Percentiles rank a stretch among this genome's conserved stretches.
Evolutionary conservation across 2,329 filamentous ascomycete genomes (phyloP).

Genomic region (Geoglossum cookeanum): DNA sequence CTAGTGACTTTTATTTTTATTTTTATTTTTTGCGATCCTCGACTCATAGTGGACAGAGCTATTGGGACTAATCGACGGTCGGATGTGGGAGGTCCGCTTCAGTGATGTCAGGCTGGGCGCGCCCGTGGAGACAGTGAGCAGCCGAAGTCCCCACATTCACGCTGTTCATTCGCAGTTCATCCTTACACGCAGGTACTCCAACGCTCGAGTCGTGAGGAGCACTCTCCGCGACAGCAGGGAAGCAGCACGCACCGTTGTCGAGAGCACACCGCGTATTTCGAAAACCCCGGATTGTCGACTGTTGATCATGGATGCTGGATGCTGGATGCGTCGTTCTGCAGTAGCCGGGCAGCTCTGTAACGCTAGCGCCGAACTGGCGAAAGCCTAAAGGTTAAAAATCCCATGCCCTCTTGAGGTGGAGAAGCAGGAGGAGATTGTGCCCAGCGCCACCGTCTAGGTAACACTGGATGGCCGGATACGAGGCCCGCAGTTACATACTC

Average conservation of each 20-base stretch:
- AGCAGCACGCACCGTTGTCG: background rate
- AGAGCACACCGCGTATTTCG: background rate
- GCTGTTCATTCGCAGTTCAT: background rate
- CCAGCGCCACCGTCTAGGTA: background rate
- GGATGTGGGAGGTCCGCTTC: background rate
- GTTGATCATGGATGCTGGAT: background rate
- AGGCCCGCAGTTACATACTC: background rate
- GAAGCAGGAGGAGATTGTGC: background rate
- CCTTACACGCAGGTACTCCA: background rate
- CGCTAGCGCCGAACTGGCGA: background rate
- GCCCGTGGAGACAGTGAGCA: background rate
- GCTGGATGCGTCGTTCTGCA: background rate
- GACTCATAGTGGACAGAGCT: background rate
- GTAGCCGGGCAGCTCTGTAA: background rate
- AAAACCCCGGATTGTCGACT: background rate
- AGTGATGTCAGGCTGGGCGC: background rate
- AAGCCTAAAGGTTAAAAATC: background rate
- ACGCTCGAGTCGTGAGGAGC: background rate
- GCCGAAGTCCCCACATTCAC: background rate
- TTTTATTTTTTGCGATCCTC: background rate
- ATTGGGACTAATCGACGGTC: background rate
- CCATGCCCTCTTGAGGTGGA: background rate
- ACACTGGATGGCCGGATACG: background rate
- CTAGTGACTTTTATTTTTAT: background rate
- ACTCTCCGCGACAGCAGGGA: background rate